These are phyloP conservation scores for Paraphoma sp. DNA, from an alignment of 2,329 filamentous ascomycete genomes.

Conservation along the genomic window DNA sequence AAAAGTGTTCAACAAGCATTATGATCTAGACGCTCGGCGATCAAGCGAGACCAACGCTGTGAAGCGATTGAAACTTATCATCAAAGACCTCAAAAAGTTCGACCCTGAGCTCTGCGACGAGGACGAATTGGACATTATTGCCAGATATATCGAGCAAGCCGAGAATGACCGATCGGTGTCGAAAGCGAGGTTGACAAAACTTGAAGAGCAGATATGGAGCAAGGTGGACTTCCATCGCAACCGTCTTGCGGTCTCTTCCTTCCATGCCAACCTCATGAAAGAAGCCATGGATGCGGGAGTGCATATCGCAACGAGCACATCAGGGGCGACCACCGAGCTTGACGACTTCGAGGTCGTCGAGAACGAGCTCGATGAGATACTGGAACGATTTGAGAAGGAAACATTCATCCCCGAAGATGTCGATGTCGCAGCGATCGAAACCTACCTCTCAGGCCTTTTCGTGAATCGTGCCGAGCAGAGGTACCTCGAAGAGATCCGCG, in stretches of 20 bases:
- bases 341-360: constrained; percentile 58
- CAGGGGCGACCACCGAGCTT: constrained; percentile 26
- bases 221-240: constrained; percentile 59
- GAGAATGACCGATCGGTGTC: constrained; percentile 62
- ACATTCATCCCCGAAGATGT: constrained; percentile 22
- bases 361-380: constrained; percentile 61
- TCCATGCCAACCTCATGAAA: constrained; percentile 62
- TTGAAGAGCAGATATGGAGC: constrained; percentile 56
- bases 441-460: constrained; percentile 27
- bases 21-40: constrained; percentile 42
- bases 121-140: constrained; percentile 53
- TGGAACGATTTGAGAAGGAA: constrained; percentile 46
- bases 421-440: constrained; percentile 23
- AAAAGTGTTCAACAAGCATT: constrained; percentile 56
- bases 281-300: constrained; percentile 39
- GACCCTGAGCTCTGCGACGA: constrained; percentile 38
- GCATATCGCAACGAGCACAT: constrained; percentile 17
- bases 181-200: constrained; percentile 52
- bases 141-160: constrained; percentile 61
- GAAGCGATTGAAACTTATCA: constrained; percentile 43
- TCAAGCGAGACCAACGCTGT: constrained; percentile 26
- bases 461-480: background rate
- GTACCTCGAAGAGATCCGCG: constrained; percentile 16
- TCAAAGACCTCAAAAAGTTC: constrained; percentile 47
- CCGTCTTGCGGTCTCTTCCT: constrained; percentile 62